Percentiles rank a stretch among this genome's conserved stretches.
phyloP scores from a whole-genome alignment of 441 rosid genomes.

The Corymbia citriodora region DNA sequence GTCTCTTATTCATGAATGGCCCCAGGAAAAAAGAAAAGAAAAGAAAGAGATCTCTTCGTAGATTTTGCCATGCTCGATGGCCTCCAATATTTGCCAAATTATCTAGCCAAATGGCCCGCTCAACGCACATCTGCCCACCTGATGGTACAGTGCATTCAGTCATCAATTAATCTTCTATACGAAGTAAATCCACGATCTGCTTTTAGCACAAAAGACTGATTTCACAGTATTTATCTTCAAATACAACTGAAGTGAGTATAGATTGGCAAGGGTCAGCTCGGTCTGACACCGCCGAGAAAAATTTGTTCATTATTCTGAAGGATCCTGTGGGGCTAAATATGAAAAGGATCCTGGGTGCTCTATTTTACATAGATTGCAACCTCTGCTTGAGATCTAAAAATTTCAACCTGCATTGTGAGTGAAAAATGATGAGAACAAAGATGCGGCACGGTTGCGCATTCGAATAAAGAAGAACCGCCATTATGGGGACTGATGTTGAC shows the following conservation, averaged over 20 bases:
- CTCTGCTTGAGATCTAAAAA: slow-evolving; percentile 89
- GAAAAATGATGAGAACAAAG: neutral
- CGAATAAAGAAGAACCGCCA: neutral
- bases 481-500: no score
- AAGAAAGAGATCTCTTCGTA: neutral
- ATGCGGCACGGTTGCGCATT: no score
- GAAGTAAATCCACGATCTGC: neutral
- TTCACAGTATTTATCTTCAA: neutral
- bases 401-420: slow-evolving; percentile 60
- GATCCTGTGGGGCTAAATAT: slow-evolving; percentile 19
- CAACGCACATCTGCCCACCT: neutral
- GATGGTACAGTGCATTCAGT: neutral
- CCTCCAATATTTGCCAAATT: neutral
- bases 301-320: neutral
- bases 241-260: neutral
- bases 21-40: neutral
- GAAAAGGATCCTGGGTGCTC: slow-evolving; percentile 82
- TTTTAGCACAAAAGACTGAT: neutral
- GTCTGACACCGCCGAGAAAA: neutral
- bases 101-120: neutral
- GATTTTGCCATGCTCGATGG: neutral
- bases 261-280: neutral
- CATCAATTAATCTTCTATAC: neutral
- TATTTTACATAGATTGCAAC: slow-evolving; percentile 79
- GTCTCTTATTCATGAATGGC: neutral